Evolutionary conservation across 768 basidiomycete genomes (phyloP).

Genomic region (Serendipita sp.): DNA sequence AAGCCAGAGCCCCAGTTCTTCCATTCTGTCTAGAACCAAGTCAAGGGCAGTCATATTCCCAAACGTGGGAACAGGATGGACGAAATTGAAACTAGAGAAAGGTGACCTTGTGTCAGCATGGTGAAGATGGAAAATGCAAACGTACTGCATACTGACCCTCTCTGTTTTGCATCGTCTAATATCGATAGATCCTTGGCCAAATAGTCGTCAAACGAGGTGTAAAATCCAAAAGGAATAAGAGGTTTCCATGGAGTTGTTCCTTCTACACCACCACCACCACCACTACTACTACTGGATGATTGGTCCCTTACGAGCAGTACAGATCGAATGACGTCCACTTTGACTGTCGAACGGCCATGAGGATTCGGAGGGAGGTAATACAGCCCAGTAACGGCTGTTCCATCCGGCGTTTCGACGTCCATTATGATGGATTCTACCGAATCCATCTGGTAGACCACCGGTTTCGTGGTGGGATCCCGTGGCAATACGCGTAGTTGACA

Average conservation of each 20-base stretch:
- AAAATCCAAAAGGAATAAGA: constrained; percentile 15
- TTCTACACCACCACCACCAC: too few species aligned
- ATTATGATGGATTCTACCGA: not conserved
- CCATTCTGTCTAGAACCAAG: constrained; percentile 10
- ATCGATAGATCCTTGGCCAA: constrained; percentile 7
- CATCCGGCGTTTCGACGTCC: too few species aligned
- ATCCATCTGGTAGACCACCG: not conserved
- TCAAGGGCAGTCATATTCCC: constrained; percentile 9
- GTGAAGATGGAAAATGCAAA: not conserved
- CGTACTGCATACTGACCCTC: constrained; percentile 7
- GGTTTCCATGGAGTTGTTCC: too few species aligned
- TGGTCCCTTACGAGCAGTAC: not conserved
- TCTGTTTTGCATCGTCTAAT: constrained; percentile 15
- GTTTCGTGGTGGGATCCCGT: too few species aligned
- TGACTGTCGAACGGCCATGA: constrained; percentile 13
- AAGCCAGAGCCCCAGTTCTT: constrained; percentile 16
- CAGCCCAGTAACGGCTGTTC: constrained; percentile 2
- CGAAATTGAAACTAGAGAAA: constrained; percentile 16
- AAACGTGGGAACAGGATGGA: constrained; percentile 18
- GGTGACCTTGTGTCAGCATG: too few species aligned
- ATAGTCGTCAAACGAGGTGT: constrained; percentile 9
- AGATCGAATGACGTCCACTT: constrained; percentile 14
- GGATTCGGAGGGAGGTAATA: constrained; percentile 16
- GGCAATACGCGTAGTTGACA: not conserved
- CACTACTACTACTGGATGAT: too few species aligned